phyloP scores from a whole-genome alignment of 2,329 filamentous ascomycete species.

The Aspergillus versicolor region DNA sequence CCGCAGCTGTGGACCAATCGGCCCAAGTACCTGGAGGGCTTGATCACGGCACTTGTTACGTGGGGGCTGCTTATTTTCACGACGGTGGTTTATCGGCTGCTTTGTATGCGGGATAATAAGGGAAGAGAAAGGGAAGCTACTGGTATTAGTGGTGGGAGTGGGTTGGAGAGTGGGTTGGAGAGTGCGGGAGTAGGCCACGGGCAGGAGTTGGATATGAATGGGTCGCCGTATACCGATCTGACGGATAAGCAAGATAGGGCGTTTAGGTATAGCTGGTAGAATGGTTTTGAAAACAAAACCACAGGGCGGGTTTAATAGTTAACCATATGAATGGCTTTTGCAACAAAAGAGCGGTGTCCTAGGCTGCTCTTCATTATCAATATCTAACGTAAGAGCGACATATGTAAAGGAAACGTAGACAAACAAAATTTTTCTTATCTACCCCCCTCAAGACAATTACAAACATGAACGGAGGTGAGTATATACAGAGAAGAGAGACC shows the following conservation, averaged over 20 bases:
- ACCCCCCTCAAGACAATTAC: too few relatives aligned
- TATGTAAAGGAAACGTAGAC: not conserved
- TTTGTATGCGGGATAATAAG: conserved; percentile 1
- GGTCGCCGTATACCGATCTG: not conserved
- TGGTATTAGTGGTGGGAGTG: not conserved
- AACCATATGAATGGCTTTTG: too few relatives aligned
- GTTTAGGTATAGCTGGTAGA: not conserved
- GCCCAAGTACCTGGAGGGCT: conserved; percentile 48
- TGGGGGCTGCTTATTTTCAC: not conserved
- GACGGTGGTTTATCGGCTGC: not conserved
- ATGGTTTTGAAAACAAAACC: not conserved
- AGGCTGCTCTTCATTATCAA: too few relatives aligned
- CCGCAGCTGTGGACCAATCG: conserved; percentile 50
- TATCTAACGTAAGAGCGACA: too few relatives aligned
- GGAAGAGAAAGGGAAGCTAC: not conserved
- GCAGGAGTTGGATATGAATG: not conserved
- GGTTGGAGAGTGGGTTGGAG: not conserved
- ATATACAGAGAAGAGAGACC: not conserved
- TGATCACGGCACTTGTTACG: conserved; percentile 36
- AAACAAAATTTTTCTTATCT: too few relatives aligned
- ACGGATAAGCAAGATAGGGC: not conserved
- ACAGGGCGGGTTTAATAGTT: too few relatives aligned
- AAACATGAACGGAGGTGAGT: not conserved
- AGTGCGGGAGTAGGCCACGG: not conserved
- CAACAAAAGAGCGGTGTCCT: too few relatives aligned